phyloP scores from a whole-genome alignment of 768 basidiomycete species.

The Kwoniella dendrophila region DNA sequence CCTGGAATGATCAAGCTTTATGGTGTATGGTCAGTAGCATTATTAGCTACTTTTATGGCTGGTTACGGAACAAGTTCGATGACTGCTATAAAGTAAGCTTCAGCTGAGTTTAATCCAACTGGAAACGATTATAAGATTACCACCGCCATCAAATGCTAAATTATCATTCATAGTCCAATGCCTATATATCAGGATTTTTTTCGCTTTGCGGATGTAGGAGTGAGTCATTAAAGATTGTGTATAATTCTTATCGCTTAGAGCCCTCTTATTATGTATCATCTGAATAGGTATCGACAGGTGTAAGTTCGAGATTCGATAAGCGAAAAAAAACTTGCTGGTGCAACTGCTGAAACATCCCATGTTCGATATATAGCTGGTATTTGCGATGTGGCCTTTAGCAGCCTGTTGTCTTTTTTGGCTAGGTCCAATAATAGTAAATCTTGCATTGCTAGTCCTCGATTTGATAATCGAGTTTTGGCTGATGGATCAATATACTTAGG shows the following conservation, averaged over 20 bases:
- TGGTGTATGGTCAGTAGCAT: constrained; percentile 25
- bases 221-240: constrained; percentile 11
- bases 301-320: constrained; percentile 7
- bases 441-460: neutral
- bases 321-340: too few relatives aligned
- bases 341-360: neutral
- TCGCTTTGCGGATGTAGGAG: constrained; percentile 33
- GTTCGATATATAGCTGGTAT: constrained; percentile 28
- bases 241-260: neutral
- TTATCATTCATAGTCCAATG: constrained; percentile 32
- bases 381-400: constrained; percentile 43
- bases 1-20: constrained; percentile 42
- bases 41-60: constrained; percentile 35
- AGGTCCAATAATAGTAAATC: constrained; percentile 33
- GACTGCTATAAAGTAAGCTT: constrained; percentile 42
- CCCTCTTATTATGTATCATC: neutral
- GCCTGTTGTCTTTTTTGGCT: constrained; percentile 43
- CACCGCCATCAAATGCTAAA: too few relatives aligned
- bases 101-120: neutral
- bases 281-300: constrained; percentile 38
- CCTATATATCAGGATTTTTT: constrained; percentile 33
- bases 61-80: constrained; percentile 35
- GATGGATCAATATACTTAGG: constrained; percentile 7
- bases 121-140: too few relatives aligned
- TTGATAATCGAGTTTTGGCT: neutral